Percentiles rank a stretch among this genome's conserved stretches.
Evolutionary conservation across 495 filamentous ascomycete species (phyloP).

Genomic region (Parathielavia appendiculata): DNA sequence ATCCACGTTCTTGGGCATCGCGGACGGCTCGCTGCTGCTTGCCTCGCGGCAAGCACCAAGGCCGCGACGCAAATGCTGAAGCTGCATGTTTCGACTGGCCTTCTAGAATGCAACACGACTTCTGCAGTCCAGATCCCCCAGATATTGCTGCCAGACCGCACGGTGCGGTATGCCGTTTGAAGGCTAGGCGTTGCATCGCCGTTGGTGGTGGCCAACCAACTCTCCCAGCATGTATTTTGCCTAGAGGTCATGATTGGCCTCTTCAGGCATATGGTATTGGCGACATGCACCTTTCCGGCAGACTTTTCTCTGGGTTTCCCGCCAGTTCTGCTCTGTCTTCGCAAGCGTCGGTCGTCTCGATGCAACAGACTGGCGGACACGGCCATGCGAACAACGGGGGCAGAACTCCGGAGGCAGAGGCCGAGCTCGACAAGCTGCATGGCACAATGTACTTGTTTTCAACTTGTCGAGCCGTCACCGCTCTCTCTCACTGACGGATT

Average conservation of each 20-base stretch:
- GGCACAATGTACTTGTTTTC: constrained; percentile 16
- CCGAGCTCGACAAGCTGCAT: constrained; percentile 20
- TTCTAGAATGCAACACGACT: constrained; percentile 33
- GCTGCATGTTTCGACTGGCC: constrained; percentile 22
- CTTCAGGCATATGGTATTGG: constrained; percentile 16
- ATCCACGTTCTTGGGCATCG: not conserved
- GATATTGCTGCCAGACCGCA: constrained; percentile 19
- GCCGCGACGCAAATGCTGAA: constrained; percentile 19
- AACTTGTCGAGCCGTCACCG: constrained; percentile 1
- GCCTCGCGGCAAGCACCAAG: constrained; percentile 16
- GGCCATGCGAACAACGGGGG: not conserved
- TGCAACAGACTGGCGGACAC: constrained; percentile 9
- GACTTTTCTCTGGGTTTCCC: constrained; percentile 9
- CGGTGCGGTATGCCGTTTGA: constrained; percentile 19
- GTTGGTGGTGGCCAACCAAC: constrained; percentile 22
- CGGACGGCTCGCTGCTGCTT: constrained; percentile 16
- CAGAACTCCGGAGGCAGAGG: not conserved
- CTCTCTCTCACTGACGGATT: constrained; percentile 2
- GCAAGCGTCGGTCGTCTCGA: not conserved
- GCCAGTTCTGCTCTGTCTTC: constrained; percentile 15
- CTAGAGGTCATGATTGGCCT: constrained; percentile 21
- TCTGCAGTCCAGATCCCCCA: constrained; percentile 15
- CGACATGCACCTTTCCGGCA: constrained; percentile 27
- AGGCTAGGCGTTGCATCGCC: constrained; percentile 14
- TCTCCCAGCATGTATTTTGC: constrained; percentile 14